Conservation (phyloP, 768 basidiomycete genomes). For the Tricholoma matsutake region DNA sequence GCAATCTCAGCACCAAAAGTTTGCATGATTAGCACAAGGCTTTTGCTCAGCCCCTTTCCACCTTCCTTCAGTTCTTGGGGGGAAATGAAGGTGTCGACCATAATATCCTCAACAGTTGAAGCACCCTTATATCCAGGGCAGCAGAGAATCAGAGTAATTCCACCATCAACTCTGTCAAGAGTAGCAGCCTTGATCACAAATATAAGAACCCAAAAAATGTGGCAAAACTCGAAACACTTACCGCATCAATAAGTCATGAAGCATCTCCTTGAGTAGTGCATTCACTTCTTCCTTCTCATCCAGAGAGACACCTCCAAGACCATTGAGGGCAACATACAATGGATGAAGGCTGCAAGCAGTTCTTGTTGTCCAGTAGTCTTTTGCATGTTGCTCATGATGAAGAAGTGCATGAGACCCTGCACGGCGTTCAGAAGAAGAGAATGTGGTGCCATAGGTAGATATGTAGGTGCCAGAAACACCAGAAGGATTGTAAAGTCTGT, state of each 20-base stretch:
- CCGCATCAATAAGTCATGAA: neutral
- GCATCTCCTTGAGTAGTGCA: neutral
- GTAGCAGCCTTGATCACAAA: neutral
- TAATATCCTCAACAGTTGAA: conserved; percentile 2
- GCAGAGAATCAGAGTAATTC: conserved; percentile 2
- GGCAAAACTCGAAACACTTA: neutral
- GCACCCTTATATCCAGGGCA: neutral
- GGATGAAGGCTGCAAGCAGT: conserved; percentile 4
- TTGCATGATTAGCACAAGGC: conserved; percentile 8
- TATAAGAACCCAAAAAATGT: neutral
- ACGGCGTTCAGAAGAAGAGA: neutral
- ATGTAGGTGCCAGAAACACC: neutral
- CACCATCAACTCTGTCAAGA: conserved; percentile 9
- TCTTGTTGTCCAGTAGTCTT: neutral
- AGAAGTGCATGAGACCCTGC: neutral
- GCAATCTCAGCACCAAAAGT: conserved; percentile 11
- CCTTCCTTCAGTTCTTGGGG: conserved; percentile 2
- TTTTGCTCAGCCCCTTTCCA: neutral
- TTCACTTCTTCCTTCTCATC: neutral
- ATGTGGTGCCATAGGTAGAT: neutral
- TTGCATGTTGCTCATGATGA: neutral
- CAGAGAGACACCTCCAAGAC: neutral
- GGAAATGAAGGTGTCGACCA: conserved; percentile 1
- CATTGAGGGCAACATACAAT: neutral
- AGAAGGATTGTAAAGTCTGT: neutral